Percentiles rank a stretch among this genome's conserved stretches.
Conservation (phyloP, 2,329 filamentous ascomycete species). For the Colletotrichum shisoi region DNA sequence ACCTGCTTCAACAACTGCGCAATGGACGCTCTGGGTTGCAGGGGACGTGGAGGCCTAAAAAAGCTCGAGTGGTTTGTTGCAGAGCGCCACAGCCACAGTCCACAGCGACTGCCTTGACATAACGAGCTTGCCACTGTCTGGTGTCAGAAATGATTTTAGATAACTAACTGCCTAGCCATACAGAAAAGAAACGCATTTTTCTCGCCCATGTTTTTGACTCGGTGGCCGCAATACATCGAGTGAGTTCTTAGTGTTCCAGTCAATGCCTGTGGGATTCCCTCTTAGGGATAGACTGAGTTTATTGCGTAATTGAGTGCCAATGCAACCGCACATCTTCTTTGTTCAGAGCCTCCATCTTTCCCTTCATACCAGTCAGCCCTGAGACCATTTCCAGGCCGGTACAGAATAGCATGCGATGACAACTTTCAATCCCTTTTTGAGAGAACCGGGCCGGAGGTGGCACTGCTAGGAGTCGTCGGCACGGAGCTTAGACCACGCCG, state of each 20-base stretch:
- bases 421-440: not conserved
- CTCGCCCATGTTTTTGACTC: not conserved
- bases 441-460: constrained; percentile 4
- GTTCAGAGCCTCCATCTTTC: no score
- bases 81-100: constrained; percentile 36
- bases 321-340: no score
- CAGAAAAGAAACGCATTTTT: not conserved
- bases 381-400: not conserved
- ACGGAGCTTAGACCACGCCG: constrained; percentile 37
- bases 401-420: not conserved
- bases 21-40: no score
- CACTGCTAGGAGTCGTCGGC: constrained; percentile 33
- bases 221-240: not conserved
- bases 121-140: constrained; percentile 11
- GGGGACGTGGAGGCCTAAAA: constrained; percentile 13
- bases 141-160: constrained; percentile 7
- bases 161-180: constrained; percentile 1
- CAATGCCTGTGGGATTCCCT: not conserved
- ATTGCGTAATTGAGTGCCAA: no score
- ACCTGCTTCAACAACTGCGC: no score
- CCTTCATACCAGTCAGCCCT: no score
- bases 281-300: not conserved
- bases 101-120: constrained; percentile 21
- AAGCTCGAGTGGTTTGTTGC: constrained; percentile 23
- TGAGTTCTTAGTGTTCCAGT: no score